Percentiles rank a stretch among this genome's conserved stretches.
Conservation (phyloP, 2,329 filamentous ascomycete species). For the Hymenoscyphus fructigenus region DNA sequence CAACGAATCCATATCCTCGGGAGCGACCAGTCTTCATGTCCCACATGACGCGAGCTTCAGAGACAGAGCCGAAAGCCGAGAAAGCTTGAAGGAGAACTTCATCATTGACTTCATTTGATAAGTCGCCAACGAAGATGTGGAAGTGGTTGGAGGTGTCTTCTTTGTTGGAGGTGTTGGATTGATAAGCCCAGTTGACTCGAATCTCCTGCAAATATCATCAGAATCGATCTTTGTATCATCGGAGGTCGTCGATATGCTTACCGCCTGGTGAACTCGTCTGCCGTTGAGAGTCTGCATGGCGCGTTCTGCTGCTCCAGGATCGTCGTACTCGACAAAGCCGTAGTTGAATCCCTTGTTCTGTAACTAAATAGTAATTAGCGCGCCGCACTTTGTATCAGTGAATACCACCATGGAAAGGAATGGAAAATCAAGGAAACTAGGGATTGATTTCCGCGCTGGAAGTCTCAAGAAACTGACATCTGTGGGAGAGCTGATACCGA, state of each 20-base stretch:
- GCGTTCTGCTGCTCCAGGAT: conserved; percentile 91
- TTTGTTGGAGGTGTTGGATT: conserved; percentile 90
- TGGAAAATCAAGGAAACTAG: conserved; percentile 16
- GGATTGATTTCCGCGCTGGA: conserved; percentile 12
- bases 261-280: conserved; percentile 90
- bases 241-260: conserved; percentile 48
- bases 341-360: conserved; percentile 98
- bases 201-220: conserved; percentile 69
- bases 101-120: conserved; percentile 98
- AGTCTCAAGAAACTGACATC: conserved; percentile 28
- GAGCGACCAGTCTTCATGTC: conserved; percentile 99
- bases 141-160: conserved; percentile 98
- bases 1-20: conserved; percentile 95
- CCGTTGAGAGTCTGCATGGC: conserved; percentile 98
- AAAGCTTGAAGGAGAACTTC: conserved; percentile 92
- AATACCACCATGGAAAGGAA: conserved; percentile 13
- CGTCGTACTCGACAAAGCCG: conserved; percentile 98
- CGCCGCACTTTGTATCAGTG: conserved; percentile 31
- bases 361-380: conserved; percentile 41
- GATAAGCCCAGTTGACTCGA: conserved; percentile 98
- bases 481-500: conserved; percentile 37
- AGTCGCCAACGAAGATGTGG: conserved; percentile 96
- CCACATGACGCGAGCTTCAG: conserved; percentile 99
- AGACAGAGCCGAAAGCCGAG: conserved; percentile 91
- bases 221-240: conserved; percentile 16